These are phyloP conservation scores for Micromonas pusilla DNA, from an alignment of 139 green algal genomes.

Conservation along the genomic window DNA sequence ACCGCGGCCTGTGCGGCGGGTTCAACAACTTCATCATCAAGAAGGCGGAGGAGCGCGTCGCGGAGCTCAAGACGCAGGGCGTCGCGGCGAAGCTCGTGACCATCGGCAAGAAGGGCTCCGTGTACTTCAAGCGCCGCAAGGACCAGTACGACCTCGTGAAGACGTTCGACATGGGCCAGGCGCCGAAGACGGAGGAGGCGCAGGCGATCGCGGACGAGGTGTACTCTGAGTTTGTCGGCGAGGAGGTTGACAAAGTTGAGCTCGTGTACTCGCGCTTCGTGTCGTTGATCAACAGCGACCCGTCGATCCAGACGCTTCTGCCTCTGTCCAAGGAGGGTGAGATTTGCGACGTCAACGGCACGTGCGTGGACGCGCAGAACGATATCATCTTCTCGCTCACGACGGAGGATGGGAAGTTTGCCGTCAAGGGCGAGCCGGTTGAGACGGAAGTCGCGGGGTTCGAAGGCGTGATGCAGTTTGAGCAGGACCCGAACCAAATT, in stretches of 20 bases:
- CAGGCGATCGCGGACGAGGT: conserved; percentile 94
- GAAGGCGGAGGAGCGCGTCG: conserved; percentile 73
- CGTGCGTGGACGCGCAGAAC: conserved; percentile 91
- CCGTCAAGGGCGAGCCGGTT: conserved; percentile 73
- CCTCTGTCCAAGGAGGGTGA: conserved; percentile 81
- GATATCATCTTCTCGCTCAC: conserved; percentile 98
- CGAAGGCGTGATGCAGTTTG: conserved; percentile 84
- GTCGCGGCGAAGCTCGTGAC: conserved; percentile 72
- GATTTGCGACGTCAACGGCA: conserved; percentile 90
- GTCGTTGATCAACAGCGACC: conserved; percentile 83
- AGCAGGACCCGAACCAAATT: conserved; percentile 98
- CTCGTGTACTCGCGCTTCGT: conserved; percentile 98
- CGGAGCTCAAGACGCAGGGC: conserved; percentile 78
- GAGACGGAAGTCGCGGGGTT: conserved; percentile 59
- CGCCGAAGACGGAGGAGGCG: conserved; percentile 91
- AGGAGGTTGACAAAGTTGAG: conserved; percentile 95
- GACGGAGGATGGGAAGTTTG: conserved; percentile 69
- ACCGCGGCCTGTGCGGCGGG: conserved; percentile 96
- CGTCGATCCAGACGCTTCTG: conserved; percentile 91
- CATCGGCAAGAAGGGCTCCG: conserved; percentile 86
- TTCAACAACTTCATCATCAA: conserved; percentile 98
- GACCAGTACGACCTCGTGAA: conserved; percentile 73
- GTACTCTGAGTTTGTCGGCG: conserved; percentile 89
- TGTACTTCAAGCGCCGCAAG: conserved; percentile 82
- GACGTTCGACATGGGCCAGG: conserved; percentile 67